Evolutionary conservation across 169 alveolate genomes (phyloP), one percentile per base, ranked within the genome.

Genomic region (Amoebophrya sp.): DNA sequence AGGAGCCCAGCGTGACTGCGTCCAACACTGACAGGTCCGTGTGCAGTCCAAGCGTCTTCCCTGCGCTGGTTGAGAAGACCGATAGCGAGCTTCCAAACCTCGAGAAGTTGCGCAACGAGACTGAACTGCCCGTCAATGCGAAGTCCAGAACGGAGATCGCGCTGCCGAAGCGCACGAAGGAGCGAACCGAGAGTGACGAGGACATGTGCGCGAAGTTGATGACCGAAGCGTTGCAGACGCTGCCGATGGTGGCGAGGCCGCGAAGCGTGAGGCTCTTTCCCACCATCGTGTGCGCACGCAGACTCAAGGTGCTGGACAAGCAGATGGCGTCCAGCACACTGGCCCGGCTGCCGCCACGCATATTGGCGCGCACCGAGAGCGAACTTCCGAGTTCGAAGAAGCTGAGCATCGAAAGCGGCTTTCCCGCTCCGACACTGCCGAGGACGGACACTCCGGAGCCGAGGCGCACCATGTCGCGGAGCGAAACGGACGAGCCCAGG

Each of bases 91-190:
- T 36, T 0, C 90, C 90, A 47, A 89, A 3, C 40, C 90, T 14
- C 36, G 40, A 33, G 47, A 89, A 89, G 53, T 36, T 34, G n/a
- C 40, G 36, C 6, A 89, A 29, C 47, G 90, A 89, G n/a, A 89
- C 54, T 29, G 90, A 89, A 29, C 90, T 89, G 53, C 53, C 90
- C 24, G 24, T 36, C 24, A 26, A 14, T 2, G 39, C 90, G 18
- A 89, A 89, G 90, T 89, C 90, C n/a, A 89, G 40, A 14, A 89
- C 90, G 53, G 90, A 89, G 3, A 38, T 33, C 34, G 90, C 26
- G 24, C 23, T 47, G 47, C 36, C 33, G 53, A 89, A 40, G 24
- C 40, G 33, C 36, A 40, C 90, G 90, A 26, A 33, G 0, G 41
- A 33, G 0, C 90, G 90, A 29, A 89, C 53, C 2, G 90, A 89